phyloP scores from a whole-genome alignment of 306 rosid genomes.

The Glycyrrhiza uralensis region DNA sequence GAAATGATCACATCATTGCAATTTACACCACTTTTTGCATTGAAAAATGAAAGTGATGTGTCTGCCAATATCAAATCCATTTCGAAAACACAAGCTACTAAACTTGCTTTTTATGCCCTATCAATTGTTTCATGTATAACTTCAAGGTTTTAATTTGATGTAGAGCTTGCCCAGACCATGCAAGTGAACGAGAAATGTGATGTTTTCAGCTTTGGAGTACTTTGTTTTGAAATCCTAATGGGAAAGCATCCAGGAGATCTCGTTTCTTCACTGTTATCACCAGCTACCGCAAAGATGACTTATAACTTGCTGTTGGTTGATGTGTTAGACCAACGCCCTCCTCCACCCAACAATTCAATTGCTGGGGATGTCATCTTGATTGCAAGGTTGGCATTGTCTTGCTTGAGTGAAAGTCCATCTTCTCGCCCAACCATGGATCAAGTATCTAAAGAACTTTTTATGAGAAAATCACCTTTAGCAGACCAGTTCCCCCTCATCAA shows the following conservation, averaged over 20 bases:
- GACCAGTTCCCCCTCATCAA: background rate
- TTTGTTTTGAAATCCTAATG: constrained; percentile 20
- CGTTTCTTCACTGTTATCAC: background rate
- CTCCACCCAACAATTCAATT: background rate
- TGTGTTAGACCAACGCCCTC: constrained; percentile 13
- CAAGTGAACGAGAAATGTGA: constrained; percentile 25
- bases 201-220: constrained; percentile 24
- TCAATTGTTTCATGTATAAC: background rate
- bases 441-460: constrained; percentile 2
- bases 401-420: constrained; percentile 14
- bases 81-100: background rate
- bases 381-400: constrained; percentile 13
- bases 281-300: constrained; percentile 4
- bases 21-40: background rate
- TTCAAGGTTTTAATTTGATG: background rate
- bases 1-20: background rate
- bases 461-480: constrained; percentile 3
- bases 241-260: constrained; percentile 32
- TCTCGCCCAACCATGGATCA: constrained; percentile 29
- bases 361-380: background rate
- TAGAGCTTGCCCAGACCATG: constrained; percentile 15
- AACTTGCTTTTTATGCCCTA: background rate
- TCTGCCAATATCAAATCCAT: background rate
- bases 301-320: constrained; percentile 8
- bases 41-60: too few relatives aligned